Conservation (phyloP, 2,329 filamentous ascomycete genomes). For the Cladosporium sphaerospermum region DNA sequence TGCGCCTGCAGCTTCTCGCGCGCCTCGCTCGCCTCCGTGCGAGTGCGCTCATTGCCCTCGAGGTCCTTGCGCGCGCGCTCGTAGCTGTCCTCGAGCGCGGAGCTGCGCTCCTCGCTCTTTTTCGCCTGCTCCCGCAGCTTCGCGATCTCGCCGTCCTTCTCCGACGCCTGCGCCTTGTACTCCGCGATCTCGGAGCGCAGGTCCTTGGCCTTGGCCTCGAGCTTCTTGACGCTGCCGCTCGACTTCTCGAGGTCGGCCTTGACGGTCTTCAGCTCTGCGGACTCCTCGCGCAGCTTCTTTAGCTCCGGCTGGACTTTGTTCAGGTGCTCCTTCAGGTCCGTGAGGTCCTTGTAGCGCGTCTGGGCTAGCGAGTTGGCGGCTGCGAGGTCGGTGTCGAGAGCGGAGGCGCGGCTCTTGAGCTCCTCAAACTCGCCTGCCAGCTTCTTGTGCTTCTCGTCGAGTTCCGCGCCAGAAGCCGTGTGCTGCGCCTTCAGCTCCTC, state of each 20-base stretch:
- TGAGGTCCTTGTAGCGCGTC: slow-evolving; percentile 79
- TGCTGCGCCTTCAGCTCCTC: slow-evolving; percentile 47
- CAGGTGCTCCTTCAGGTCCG: slow-evolving; percentile 70
- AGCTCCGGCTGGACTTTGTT: slow-evolving; percentile 85
- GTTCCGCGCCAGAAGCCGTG: slow-evolving; percentile 40
- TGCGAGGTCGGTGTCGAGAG: slow-evolving; percentile 73
- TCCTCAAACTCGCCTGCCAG: slow-evolving; percentile 62
- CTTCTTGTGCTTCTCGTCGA: slow-evolving; percentile 48
- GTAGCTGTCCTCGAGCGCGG: slow-evolving; percentile 73
- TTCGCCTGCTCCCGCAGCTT: slow-evolving; percentile 70
- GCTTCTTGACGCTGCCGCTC: slow-evolving; percentile 59
- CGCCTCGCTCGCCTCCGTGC: slow-evolving; percentile 67
- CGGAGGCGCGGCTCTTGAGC: slow-evolving; percentile 62
- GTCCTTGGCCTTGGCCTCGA: slow-evolving; percentile 79
- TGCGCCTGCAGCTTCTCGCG: slow-evolving; percentile 67
- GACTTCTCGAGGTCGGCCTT: slow-evolving; percentile 68
- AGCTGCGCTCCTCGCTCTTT: slow-evolving; percentile 63
- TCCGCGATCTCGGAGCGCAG: slow-evolving; percentile 66
- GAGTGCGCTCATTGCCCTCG: slow-evolving; percentile 69
- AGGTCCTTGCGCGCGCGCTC: slow-evolving; percentile 69
- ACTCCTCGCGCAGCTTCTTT: slow-evolving; percentile 69
- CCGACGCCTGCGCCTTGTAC: slow-evolving; percentile 62
- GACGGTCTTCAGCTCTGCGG: slow-evolving; percentile 62
- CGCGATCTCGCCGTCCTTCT: slow-evolving; percentile 73
- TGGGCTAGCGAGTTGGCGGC: slow-evolving; percentile 83